Evolutionary conservation across 2,329 filamentous ascomycete species (phyloP), one percentile per base, ranked within the genome.

Genomic region (Aspergillus cejpii): DNA sequence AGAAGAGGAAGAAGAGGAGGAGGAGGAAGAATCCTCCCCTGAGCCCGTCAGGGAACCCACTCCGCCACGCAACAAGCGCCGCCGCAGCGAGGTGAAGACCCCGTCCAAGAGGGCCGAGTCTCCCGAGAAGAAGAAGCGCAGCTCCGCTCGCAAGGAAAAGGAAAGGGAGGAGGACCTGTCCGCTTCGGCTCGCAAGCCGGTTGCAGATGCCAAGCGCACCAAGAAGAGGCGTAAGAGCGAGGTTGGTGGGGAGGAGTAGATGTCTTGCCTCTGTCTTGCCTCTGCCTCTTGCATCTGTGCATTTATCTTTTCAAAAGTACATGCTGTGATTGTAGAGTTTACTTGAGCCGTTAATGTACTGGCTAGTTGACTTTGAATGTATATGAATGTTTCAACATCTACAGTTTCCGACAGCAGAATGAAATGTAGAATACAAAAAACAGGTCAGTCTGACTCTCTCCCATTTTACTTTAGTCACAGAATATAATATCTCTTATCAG

Each of bases 181-280:
- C 20, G 48, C 57, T 11, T 53, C 53, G 10, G 57, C 57, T 37
- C 58, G 61, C 37, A 65, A 66, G 40, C 47, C 60, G 11, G 58
- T 61, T 3, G 53, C 55, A 2, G 64, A 68, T 14, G 48, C 43
- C 33, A 69, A 66, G 56, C 64, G 64, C 51, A 57, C 54, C 28
- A 65, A 62, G 54, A 74, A 74, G 64, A 74, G 74, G 68, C 65
- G 68, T 51, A 73, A 72, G 68, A 72, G 69, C 53, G 68, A 71
- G 49, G 63, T 51, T 27, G 55, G 36, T 23, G 49, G 24, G 20
- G 52, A 58, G 11, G 57, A 60, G 43, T 61, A 52, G 23, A 24
- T 24, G 23, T 8, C 23, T 4, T 24, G 23, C 23, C 5, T 37
- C 29, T 46, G n/a, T 34, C 51, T 47, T 29, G 45, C 38, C 41